Evolutionary conservation across 495 filamentous ascomycete species (phyloP), one percentile per base, ranked within the genome.

Genomic region (Penicillium herquei): DNA sequence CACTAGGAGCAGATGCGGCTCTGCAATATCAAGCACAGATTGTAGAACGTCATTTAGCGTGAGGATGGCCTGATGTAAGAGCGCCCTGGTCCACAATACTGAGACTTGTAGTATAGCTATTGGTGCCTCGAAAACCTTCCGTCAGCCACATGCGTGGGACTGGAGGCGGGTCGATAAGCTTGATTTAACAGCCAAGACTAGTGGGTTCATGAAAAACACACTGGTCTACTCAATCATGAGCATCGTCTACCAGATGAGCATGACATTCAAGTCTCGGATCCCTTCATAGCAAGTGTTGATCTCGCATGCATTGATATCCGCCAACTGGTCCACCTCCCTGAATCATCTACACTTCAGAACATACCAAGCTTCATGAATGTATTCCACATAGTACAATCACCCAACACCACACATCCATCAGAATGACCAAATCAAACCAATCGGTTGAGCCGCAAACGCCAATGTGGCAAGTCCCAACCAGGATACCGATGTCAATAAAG

Each of bases 111-210:
- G 44, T 18, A 18, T 52, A 39, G 26, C 48, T 10, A 50, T 61
- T 62, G 62, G 59, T 45, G 62, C 52, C 50, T 47, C 51, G 30
- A 39, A 55, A 65, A 56, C 55, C 55, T 62, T 65, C 55, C 46
- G 49, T 62, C 52, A 62, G 62, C 62, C 62, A 64, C 62, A 49
- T 56, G 53, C 57, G 55, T 44, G 52, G 40, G 49, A 46, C 52
- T 54, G 41, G 52, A 40, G 39, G 13, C 26, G 43, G 43, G 35
- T 46, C 45, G 55, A 56, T 58, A 59, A 62, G 52, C 62, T 62
- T 62, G 55, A 54, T 34, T 62, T 14, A 26, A 64, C 52, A 33
- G 39, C 26, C 42, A 21, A 37, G 34, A 1, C 12, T 37, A 37
- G 9, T 37, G 34, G 34, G 34, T 10, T 37, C 34, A 11, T 35